Conservation (phyloP, 106 monocot species). For the Vanilla planifolia region DNA sequence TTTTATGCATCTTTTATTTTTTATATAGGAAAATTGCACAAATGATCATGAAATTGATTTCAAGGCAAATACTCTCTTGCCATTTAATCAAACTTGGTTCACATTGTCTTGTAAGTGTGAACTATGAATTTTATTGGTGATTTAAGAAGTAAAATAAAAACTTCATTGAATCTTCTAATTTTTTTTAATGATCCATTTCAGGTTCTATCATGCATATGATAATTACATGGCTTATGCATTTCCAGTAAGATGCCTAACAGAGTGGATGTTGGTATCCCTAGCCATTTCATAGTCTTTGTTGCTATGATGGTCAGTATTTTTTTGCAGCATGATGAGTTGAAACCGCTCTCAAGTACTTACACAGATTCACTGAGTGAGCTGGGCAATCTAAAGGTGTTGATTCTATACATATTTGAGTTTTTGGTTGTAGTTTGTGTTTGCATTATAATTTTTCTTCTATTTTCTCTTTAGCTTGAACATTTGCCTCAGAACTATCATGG, state of each 20-base stretch:
- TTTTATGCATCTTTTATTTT: no score
- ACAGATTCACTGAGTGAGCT: conserved; percentile 91
- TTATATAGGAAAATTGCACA: no score
- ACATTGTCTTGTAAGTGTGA: neutral
- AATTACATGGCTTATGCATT: conserved; percentile 94
- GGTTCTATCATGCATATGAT: conserved; percentile 98
- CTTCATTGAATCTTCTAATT: neutral
- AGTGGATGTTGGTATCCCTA: neutral
- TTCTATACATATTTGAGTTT: neutral
- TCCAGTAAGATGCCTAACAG: conserved; percentile 52
- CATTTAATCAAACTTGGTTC: neutral
- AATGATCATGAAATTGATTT: no score
- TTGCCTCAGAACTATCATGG: conserved; percentile 77
- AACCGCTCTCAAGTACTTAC: conserved; percentile 65
- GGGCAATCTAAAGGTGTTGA: conserved; percentile 83
- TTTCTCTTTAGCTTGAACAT: conserved; percentile 63
- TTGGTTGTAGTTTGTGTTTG: neutral
- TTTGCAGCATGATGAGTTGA: conserved; percentile 93
- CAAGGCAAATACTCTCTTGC: no score
- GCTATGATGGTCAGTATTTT: neutral
- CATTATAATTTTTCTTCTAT: neutral
- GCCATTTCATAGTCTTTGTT: neutral
- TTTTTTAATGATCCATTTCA: conserved; percentile 30
- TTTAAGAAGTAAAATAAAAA: neutral
- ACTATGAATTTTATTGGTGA: neutral